Evolutionary conservation across 225 moss, liverwort and hornwort genomes (phyloP).

Genomic region (Pseudoscleropodium purum): DNA sequence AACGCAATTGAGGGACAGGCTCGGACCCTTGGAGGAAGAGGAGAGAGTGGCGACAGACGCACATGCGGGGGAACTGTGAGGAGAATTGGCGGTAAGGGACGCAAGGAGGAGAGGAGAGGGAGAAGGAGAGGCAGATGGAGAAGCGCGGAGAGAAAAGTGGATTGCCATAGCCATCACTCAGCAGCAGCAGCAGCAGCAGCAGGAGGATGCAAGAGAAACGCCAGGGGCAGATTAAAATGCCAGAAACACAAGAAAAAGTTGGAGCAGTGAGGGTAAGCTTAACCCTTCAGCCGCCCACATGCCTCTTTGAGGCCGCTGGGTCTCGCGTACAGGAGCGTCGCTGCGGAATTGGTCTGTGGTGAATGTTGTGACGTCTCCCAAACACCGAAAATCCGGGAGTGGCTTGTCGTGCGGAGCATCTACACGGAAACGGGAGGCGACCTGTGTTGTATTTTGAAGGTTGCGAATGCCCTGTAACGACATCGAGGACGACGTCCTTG

Average conservation of each 20-base stretch:
- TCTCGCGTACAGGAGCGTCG: neutral
- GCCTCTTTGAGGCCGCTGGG: neutral
- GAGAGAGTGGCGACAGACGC: neutral
- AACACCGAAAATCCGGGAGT: neutral
- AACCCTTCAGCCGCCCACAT: neutral
- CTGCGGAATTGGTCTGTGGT: neutral
- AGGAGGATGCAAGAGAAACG: neutral
- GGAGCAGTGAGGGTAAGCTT: neutral
- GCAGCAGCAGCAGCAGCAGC: neutral
- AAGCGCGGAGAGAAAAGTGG: neutral
- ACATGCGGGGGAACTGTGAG: neutral
- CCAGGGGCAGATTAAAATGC: neutral
- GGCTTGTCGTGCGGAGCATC: neutral
- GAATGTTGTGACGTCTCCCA: neutral
- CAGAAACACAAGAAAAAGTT: neutral
- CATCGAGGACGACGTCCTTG: neutral
- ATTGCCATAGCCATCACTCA: conserved; percentile 6
- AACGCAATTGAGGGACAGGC: neutral
- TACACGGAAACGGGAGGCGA: neutral
- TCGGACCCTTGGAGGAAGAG: neutral
- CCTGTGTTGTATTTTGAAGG: neutral
- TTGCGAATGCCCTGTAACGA: neutral
- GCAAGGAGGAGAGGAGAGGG: neutral
- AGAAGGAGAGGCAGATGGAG: neutral
- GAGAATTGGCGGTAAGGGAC: neutral